These are phyloP conservation scores for Picea sitchensis DNA, from an alignment of 75 land plant species.

Conservation along the genomic window DNA sequence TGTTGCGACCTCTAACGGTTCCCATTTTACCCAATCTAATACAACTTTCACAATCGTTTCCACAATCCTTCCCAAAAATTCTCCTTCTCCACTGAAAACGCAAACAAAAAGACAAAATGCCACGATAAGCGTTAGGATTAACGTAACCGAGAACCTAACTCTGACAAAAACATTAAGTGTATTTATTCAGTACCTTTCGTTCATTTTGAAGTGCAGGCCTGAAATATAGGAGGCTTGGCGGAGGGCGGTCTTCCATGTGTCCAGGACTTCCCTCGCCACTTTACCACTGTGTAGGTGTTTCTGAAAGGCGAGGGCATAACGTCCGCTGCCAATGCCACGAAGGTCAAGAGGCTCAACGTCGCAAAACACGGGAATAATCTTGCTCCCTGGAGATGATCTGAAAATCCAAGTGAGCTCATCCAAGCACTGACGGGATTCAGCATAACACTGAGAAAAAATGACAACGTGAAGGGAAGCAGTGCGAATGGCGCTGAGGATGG, in stretches of 20 bases:
- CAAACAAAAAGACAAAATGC: neutral
- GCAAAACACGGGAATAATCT: neutral
- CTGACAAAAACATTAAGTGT: no score
- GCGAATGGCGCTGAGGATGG: no score
- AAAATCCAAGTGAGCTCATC: neutral
- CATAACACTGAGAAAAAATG: neutral
- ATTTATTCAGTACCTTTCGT: neutral
- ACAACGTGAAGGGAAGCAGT: no score
- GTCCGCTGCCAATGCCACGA: neutral
- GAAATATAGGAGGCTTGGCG: neutral
- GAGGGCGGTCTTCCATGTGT: neutral
- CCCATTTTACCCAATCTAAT: neutral
- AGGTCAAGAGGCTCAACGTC: neutral
- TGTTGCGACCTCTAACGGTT: neutral
- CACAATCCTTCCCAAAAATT: neutral
- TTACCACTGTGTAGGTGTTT: neutral
- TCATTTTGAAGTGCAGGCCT: neutral
- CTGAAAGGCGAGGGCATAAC: neutral
- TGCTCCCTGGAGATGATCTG: neutral
- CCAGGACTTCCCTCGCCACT: neutral
- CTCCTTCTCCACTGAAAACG: neutral
- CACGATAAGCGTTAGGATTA: neutral
- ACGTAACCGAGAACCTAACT: no score
- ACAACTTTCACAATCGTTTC: no score
- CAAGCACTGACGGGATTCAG: neutral